Evolutionary conservation across 768 basidiomycete genomes (phyloP).

Genomic region (Phaffia tasmanica): DNA sequence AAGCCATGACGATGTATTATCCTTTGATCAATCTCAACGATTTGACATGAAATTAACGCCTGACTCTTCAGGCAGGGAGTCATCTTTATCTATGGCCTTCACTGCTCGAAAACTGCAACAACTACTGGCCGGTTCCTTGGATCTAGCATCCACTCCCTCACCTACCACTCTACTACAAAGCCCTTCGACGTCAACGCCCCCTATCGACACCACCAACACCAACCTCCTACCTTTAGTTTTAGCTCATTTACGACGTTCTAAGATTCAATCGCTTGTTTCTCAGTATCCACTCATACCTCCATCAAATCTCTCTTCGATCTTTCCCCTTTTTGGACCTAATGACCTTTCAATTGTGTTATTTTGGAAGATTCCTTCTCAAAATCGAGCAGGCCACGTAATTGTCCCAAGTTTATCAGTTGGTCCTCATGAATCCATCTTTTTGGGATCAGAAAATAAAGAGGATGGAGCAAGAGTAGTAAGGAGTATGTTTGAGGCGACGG

Average conservation of each 20-base stretch:
- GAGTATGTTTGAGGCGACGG: constrained; percentile 86
- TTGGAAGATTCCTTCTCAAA: constrained; percentile 58
- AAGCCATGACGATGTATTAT: no score
- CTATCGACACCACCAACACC: not conserved
- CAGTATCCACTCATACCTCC: constrained; percentile 48
- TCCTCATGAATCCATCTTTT: constrained; percentile 56
- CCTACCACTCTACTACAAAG: not conserved
- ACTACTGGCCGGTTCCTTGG: constrained; percentile 9
- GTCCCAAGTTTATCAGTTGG: constrained; percentile 55
- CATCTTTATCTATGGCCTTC: constrained; percentile 9
- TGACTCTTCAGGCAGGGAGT: not conserved
- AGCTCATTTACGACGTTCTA: constrained; percentile 39
- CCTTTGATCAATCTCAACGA: not conserved
- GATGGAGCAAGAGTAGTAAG: constrained; percentile 42
- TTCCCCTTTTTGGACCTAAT: constrained; percentile 67
- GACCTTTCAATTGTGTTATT: constrained; percentile 62
- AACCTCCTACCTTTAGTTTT: constrained; percentile 14
- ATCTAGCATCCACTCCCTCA: constrained; percentile 5
- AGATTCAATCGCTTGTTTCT: constrained; percentile 33
- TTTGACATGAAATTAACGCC: not conserved
- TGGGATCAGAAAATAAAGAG: constrained; percentile 54
- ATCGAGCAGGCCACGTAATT: constrained; percentile 52
- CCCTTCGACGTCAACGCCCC: not conserved
- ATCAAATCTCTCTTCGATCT: constrained; percentile 48
- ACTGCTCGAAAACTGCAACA: constrained; percentile 21